Evolutionary conservation across 768 basidiomycete species (phyloP).

Genomic region (Panaeolus papilionaceus): DNA sequence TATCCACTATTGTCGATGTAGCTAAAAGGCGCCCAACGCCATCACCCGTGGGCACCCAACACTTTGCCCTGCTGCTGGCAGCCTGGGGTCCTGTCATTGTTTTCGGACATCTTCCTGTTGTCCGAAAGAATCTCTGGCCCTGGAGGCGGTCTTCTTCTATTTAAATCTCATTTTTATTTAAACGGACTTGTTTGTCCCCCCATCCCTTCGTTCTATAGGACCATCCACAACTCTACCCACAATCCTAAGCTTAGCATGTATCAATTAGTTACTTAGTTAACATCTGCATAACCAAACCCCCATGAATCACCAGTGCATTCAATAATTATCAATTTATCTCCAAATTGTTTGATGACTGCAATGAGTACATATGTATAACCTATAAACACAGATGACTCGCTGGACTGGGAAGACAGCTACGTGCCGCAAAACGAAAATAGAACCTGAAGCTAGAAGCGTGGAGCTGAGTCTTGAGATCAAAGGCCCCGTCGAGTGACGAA

Average conservation of each 20-base stretch:
- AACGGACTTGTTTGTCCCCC: background rate
- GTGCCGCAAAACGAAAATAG: background rate
- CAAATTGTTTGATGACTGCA: background rate
- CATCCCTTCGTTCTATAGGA: constrained; percentile 5
- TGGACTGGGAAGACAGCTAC: background rate
- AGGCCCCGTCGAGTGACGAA: constrained; percentile 60
- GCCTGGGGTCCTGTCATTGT: constrained; percentile 66
- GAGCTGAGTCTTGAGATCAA: constrained; percentile 19
- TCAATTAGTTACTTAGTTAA: constrained; percentile 11
- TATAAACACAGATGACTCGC: background rate
- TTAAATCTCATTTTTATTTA: constrained; percentile 6
- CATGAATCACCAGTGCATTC: background rate
- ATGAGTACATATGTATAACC: background rate
- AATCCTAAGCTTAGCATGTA: constrained; percentile 6
- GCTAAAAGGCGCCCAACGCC: constrained; percentile 43
- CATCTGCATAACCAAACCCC: constrained; percentile 4
- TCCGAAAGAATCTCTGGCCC: constrained; percentile 43
- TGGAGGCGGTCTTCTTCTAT: constrained; percentile 31
- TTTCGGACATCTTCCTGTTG: constrained; percentile 52
- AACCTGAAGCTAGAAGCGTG: background rate
- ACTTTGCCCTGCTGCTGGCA: constrained; percentile 61
- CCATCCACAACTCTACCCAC: background rate
- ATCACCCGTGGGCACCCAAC: constrained; percentile 67
- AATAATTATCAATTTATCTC: constrained; percentile 7
- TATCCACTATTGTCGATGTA: constrained; percentile 60